Evolutionary conservation across 768 basidiomycete genomes (phyloP), one percentile per base, ranked within the genome.

Genomic region (Cystobasidiopsis lactophilus): DNA sequence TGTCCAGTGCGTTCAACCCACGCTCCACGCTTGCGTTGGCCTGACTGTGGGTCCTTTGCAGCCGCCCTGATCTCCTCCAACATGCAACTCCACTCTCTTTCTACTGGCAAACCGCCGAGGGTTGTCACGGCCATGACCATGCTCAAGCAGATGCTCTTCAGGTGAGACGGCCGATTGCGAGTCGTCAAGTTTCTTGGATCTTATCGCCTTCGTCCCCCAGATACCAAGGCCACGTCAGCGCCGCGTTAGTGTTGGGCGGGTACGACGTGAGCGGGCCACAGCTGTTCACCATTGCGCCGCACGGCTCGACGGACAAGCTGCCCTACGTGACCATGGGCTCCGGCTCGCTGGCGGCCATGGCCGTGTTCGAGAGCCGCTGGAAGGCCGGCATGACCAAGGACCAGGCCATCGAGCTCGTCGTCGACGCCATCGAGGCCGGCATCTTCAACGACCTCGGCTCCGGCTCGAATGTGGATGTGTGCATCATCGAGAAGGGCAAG

Each of bases 391-490:
- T 98, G 77, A 73, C 89, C 82, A 75, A 82, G 38, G 74, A 76
- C 39, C 79, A 81, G 24, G 91, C 86, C 2, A 75, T 96, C 46
- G 70, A 71, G 5, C 73, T 96, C 19, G 88, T 95, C 35, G 77
- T 80, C 53, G 73, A 77, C 37, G 89, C 93, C 43, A 78, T 98
- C 62, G 78, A 81, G 23, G 83, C 85, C 2, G 93, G 93, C 74
- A 89, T 98, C 65, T 96, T 93, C 76, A 96, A 98, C 71, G 93
- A 98, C 71, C 77, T 96, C 31, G 93, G 93, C 3, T 95, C 91
- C 0, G 93, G 93, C 40, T 88, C 85, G n/a, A 96, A 98, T 65
- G 77, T 96, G 62, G 93, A 98, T 66, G 91, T 88, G 1, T 91
- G 89, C 66, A 75, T 96, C 59, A 89, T 98, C 69, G 88, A 85